Percentiles rank a stretch among this genome's conserved stretches.
These are phyloP conservation scores for Bassia scoparia DNA, from an alignment of 148 eudicot species.

Conservation along the genomic window DNA sequence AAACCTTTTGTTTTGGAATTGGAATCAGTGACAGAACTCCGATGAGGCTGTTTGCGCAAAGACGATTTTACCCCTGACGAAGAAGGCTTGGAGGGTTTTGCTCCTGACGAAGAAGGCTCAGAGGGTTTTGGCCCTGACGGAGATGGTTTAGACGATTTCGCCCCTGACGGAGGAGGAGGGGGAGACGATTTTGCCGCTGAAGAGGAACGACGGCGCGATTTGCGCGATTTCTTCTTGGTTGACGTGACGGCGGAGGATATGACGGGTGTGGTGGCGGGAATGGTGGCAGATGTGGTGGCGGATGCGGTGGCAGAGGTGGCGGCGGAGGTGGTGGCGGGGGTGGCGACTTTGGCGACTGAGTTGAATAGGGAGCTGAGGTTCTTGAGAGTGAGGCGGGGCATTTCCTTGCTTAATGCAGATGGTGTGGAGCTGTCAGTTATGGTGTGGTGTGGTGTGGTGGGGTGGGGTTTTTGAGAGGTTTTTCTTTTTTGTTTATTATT, in stretches of 20 bases:
- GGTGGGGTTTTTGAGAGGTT: neutral
- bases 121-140: constrained; percentile 5
- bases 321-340: neutral
- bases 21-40: neutral
- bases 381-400: constrained; percentile 31
- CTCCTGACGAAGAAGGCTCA: constrained; percentile 3
- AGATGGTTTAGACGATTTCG: neutral
- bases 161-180: neutral
- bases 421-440: too few relatives aligned
- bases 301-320: neutral
- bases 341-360: constrained; percentile 24
- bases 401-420: constrained; percentile 8
- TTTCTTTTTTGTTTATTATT: neutral
- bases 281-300: neutral
- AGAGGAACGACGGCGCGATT: neutral
- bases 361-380: constrained; percentile 32
- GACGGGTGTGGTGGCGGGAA: neutral
- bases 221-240: neutral
- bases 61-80: constrained; percentile 12
- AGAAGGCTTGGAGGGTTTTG: neutral
- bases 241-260: neutral
- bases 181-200: too few relatives aligned
- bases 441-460: neutral
- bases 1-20: neutral
- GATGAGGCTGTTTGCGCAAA: constrained; percentile 1